These are phyloP conservation scores for Zygosaccharomyces kombuchaensis DNA, from an alignment of 805 yeast species.

Conservation along the genomic window DNA sequence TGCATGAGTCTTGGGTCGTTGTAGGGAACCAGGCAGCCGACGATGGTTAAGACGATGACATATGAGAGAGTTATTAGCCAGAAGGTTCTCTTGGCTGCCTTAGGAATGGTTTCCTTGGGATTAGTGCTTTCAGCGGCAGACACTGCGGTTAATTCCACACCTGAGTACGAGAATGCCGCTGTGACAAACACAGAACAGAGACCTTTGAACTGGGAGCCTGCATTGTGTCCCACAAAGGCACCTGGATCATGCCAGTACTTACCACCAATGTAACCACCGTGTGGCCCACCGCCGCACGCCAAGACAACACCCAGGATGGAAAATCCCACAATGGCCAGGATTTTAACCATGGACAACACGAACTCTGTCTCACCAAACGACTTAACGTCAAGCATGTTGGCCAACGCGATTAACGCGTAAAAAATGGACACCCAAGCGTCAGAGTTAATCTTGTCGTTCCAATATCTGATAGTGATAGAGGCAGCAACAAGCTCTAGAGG, in stretches of 20 bases:
- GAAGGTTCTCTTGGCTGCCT: conserved; percentile 75
- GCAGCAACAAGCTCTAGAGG: conserved; percentile 61
- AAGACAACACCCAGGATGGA: conserved; percentile 45
- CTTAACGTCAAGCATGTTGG: conserved; percentile 50
- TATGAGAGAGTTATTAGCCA: conserved; percentile 77
- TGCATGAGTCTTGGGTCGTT: conserved; percentile 46
- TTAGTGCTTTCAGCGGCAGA: conserved; percentile 74
- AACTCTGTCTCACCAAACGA: conserved; percentile 58
- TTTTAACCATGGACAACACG: conserved; percentile 44
- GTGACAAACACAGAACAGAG: conserved; percentile 68
- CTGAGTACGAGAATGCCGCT: conserved; percentile 74
- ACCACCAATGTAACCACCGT: conserved; percentile 46
- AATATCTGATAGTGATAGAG: conserved; percentile 51
- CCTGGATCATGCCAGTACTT: conserved; percentile 54
- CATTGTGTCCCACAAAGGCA: conserved; percentile 40
- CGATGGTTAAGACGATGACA: conserved; percentile 51
- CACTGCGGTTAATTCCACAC: conserved; percentile 68
- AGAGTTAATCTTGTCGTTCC: conserved; percentile 47
- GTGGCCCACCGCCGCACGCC: conserved; percentile 53
- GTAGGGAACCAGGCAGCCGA: conserved; percentile 67
- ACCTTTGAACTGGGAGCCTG: conserved; percentile 47
- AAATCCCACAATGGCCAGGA: conserved; percentile 46
- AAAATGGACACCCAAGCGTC: conserved; percentile 61
- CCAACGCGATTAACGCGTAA: conserved; percentile 43
- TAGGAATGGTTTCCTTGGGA: conserved; percentile 59